Evolutionary conservation across 1,284 basidiomycete genomes (phyloP).

Genomic region (Ustilago shanxiensis): DNA sequence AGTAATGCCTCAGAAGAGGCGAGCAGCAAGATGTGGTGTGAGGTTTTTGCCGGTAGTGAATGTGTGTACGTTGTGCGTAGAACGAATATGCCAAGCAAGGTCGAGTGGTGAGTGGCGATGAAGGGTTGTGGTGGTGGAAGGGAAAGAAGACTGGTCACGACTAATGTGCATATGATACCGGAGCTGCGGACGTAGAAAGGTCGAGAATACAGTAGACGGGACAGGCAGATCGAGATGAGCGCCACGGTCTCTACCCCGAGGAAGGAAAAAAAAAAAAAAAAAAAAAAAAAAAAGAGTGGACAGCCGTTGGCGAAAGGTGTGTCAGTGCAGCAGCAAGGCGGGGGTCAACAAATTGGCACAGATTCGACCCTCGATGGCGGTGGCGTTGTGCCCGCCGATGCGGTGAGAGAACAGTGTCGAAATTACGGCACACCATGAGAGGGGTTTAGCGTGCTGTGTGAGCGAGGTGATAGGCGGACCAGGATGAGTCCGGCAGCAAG

Average conservation of each 20-base stretch:
- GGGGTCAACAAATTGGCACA: background rate
- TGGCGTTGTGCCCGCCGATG: slow-evolving; percentile 7
- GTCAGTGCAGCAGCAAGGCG: background rate
- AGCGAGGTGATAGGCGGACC: slow-evolving; percentile 1
- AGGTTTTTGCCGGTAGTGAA: background rate
- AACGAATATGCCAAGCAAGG: background rate
- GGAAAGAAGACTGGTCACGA: background rate
- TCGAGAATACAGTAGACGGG: background rate
- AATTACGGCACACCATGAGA: background rate
- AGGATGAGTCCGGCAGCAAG: background rate
- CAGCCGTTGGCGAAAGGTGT: background rate
- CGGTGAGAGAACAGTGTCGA: background rate
- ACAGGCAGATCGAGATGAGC: background rate
- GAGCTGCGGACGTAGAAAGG: background rate
- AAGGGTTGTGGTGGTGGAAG: slow-evolving; percentile 7
- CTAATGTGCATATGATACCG: background rate
- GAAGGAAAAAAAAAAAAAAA: background rate
- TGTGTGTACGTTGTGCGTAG: too few species aligned
- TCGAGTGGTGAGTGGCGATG: background rate
- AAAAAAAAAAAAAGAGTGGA: background rate
- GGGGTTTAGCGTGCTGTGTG: background rate
- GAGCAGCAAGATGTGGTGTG: slow-evolving; percentile 3
- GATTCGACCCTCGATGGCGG: slow-evolving; percentile 14
- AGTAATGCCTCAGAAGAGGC: background rate
- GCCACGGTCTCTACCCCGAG: background rate